Evolutionary conservation across 768 basidiomycete genomes (phyloP), one percentile per base, ranked within the genome.

Genomic region (Boletus barrowsii): DNA sequence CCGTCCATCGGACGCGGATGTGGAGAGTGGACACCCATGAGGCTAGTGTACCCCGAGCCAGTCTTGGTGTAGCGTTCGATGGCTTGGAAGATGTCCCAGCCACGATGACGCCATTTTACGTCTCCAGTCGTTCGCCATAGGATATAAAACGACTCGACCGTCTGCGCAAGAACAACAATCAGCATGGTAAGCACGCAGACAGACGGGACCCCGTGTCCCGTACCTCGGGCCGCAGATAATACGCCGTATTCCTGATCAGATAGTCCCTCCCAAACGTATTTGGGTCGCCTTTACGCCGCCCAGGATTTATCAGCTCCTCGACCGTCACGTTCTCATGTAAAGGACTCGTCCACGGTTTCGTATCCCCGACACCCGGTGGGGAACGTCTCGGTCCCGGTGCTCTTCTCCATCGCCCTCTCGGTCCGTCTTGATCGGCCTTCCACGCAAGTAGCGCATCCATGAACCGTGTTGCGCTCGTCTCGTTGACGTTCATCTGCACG

Each of bases 191-290:
- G 40, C 17, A 36, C 30, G n/a, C 30, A n/a, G 20, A 22, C 9
- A 45, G n/a, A 40, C 26, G 4, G 11, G n/a, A 13, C 24, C n/a
- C 8, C 9, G 13, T 6, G 22, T 32, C 17, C 42, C 82, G 30
- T 53, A 86, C 88, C 81, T 90, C 88, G 1, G 89, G 89, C 26
- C 90, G 70, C 51, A 90, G 65, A 29, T 84, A 69, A 69, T 88
- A 90, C 17, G 60, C 74, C 3, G 68, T 5, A 37, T 75, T 76
- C 48, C 62, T 60, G 6, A 81, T 58, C 11, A 54, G 45, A 64
- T 91, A 91, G 61, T 91, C 90, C 57, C 79, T 73, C 33, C 68
- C 71, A 13, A 48, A 54, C 20, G 54, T 36, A 5, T 56, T 10
- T 2, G 40, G 15, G 20, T 30, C 43, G 30, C 44, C 46, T 46